Base-by-base conservation (phyloP, 2,329 filamentous ascomycete genomes). In the Cladosporium sphaerospermum region DNA sequence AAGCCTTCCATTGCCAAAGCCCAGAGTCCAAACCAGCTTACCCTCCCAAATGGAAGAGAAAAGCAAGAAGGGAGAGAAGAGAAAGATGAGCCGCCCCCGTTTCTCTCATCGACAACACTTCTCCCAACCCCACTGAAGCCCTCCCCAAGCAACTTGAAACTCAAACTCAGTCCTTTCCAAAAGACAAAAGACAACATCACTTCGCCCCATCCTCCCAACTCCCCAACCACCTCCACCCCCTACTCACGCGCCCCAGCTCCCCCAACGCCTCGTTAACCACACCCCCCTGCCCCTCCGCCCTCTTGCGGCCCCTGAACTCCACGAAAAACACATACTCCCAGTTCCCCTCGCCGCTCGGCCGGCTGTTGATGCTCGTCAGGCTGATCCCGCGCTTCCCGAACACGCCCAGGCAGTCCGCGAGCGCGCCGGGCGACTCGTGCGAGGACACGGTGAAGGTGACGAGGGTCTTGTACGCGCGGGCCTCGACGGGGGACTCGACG, bases 321-420 rank as follows among this genome's bases (percentile, higher is more conserved):
- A 96, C 84, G 66, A 97, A 91, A 73, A 97, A 96, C 36, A 96
- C 81, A 72, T 97, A 97, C 67, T 95, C 84, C 81, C 95, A 97
- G 16, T 86, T 82, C 60, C 75, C 73, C 37, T 79, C 75, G 53
- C 87, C 79, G 62, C 88, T 90, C 4, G 92, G 92, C 58, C 92
- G 74, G 59, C 88, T 90, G 67, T 90, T 91, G 69, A 97, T 95
- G 68, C 86, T 92, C 31, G 91, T 96, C 60, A 97, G 73, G 67
- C 96, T 95, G 54, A 96, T 76, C 4, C 79, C 78, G 60, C 81
- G 78, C 7, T 74, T 75, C 58, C 84, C 83, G 72, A 97, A 97
- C 53, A 89, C 88, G 47, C 84, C 79, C 54, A 97, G 75, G 31
- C 85, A 87, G 61, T 88, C 82, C 3, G 90, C 90, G 57, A 97